Evolutionary conservation across 371 early-diverging fungal species (phyloP), one percentile per base, ranked within the genome.

Genomic region (Rhizomucor miehei): DNA sequence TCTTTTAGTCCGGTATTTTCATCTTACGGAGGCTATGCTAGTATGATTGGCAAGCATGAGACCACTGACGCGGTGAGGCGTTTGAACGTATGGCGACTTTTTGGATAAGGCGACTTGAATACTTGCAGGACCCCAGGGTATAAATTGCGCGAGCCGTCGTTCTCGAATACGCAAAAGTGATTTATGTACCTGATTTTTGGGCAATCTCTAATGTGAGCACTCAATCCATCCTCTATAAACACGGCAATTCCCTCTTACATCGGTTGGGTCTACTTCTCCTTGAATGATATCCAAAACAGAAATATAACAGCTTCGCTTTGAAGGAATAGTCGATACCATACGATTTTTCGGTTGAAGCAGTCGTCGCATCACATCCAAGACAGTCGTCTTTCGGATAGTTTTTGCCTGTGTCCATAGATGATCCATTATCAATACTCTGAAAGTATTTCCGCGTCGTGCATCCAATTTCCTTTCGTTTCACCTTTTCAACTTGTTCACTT

Each of bases 121-220:
- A 60, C 90, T 92, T 3, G 99, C 96, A 11, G 99, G 99, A n/a
- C 98, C 98, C 99, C 99, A 99, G 20, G 99, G 99, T 50, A 99
- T 98, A 71, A 99, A 99, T 58, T 92, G 91, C 8, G 97, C 94
- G 34, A 97, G 67, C 21, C 93, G 80, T 48, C 94, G 85, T 69
- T 99, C 99, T 24, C 96, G 87, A 55, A 99, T 92, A 37, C 99
- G 85, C 60, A 98, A 70, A 44, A 99, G 73, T 17, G 97, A 93
- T 76, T 99, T 98, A 73, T 98, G 98, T 2, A 99, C 89, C 89
- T 89, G 23, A 47, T 17, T 37, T 38, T 10, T 47, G 29, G 8
- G 8, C n/a, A n/a, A n/a, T n/a, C n/a, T 29, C 29, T 3, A 8
- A 8, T 29, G 29, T 29, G 29, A 29, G 29, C n/a, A n/a, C 3